Percentiles rank a stretch among this genome's conserved stretches.
phyloP scores from a whole-genome alignment of 768 basidiomycete genomes.

The Goffeauzyma gilvescens region DNA sequence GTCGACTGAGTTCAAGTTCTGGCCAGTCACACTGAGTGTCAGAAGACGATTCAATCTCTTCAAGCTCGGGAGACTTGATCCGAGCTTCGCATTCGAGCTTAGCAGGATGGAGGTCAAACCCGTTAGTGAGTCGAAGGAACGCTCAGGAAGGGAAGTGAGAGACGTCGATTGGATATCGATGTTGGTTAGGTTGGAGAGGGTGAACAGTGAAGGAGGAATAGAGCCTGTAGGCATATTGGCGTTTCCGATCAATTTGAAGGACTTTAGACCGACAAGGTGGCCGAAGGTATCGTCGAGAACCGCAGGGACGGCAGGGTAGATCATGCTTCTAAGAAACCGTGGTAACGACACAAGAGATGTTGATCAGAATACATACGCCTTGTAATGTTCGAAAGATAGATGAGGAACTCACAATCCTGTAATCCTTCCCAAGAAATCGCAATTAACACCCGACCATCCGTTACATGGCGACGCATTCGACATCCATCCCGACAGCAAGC shows the following conservation, averaged over 20 bases:
- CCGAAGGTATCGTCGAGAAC: constrained; percentile 18
- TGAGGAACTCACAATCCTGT: constrained; percentile 22
- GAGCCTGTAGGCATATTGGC: constrained; percentile 25
- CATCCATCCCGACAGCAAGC: constrained; percentile 12
- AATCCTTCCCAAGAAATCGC: constrained; percentile 24
- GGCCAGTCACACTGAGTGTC: constrained; percentile 28
- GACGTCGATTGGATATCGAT: constrained; percentile 28
- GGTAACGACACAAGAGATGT: no score
- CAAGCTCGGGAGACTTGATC: constrained; percentile 22
- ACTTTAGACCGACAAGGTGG: constrained; percentile 24
- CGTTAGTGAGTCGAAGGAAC: constrained; percentile 8
- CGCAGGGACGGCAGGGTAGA: constrained; percentile 27
- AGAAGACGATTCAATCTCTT: constrained; percentile 11
- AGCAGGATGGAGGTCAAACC: constrained; percentile 21
- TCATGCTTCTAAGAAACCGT: constrained; percentile 4
- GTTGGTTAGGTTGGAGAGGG: constrained; percentile 18
- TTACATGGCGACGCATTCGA: constrained; percentile 23
- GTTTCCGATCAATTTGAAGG: constrained; percentile 26
- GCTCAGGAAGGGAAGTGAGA: constrained; percentile 18
- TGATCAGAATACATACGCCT: no score
- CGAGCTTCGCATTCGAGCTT: constrained; percentile 26
- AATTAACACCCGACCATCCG: constrained; percentile 27
- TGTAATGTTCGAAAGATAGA: no score
- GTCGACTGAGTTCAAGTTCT: no score
- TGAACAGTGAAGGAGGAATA: constrained; percentile 18